Percentiles rank a stretch among this genome's conserved stretches.
These are phyloP conservation scores for Pelargonium myrrhifolium DNA, from an alignment of 441 rosid genomes.

Conservation along the genomic window DNA sequence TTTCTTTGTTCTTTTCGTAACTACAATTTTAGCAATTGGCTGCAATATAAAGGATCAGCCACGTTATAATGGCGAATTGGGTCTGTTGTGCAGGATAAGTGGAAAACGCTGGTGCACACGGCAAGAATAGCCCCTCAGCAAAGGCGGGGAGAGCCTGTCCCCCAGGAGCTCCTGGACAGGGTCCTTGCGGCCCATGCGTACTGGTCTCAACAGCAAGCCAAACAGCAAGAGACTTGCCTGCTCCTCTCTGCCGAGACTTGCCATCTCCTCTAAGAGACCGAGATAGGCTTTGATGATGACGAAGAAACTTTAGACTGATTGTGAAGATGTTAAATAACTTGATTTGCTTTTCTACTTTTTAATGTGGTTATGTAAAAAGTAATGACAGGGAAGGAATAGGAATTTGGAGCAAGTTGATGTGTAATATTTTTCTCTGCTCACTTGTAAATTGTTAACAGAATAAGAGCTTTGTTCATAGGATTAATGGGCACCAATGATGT, in stretches of 20 bases:
- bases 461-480: too few relatives aligned
- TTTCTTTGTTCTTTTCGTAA: too few relatives aligned
- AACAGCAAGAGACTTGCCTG: slow-evolving; percentile 32
- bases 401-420: neutral
- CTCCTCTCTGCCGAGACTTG: slow-evolving; percentile 22
- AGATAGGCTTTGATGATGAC: neutral
- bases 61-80: neutral
- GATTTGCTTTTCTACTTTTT: too few relatives aligned
- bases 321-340: too few relatives aligned
- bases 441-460: too few relatives aligned
- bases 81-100: slow-evolving; percentile 60
- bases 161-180: slow-evolving; percentile 86
- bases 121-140: slow-evolving; percentile 94
- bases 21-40: too few relatives aligned
- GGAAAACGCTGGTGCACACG: slow-evolving; percentile 97
- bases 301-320: too few relatives aligned
- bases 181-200: slow-evolving; percentile 78
- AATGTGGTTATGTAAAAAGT: too few relatives aligned
- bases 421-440: neutral
- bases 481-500: too few relatives aligned
- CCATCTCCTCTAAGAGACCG: slow-evolving; percentile 28
- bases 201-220: slow-evolving; percentile 78
- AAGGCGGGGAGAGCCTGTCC: slow-evolving; percentile 98
- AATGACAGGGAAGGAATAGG: too few relatives aligned
- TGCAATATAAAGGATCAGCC: too few relatives aligned